A percentile compares a stretch with the other conserved stretches of the same genome.
phyloP scores from a whole-genome alignment of 139 green algal species.

The Nannochloris sp. region DNA sequence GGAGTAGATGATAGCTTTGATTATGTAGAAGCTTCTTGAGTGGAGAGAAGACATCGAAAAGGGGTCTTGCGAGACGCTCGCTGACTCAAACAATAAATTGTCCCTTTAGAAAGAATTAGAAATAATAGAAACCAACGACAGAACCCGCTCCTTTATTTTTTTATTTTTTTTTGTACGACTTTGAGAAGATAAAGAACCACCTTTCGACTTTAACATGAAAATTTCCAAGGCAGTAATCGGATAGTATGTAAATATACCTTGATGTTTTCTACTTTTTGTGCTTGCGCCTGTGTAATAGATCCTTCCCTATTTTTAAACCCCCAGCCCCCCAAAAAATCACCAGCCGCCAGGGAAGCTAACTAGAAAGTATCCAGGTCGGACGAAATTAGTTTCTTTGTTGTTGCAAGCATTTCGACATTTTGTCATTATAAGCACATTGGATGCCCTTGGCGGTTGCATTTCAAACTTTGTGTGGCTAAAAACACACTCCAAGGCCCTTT shows the following conservation, averaged over 20 bases:
- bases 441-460: no score
- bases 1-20: conserved; percentile 36
- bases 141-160: no score
- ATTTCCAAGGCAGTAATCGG: neutral
- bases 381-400: no score
- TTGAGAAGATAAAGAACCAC: neutral
- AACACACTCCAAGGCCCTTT: no score
- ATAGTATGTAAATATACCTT: neutral
- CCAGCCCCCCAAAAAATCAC: neutral
- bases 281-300: neutral
- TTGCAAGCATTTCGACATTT: no score
- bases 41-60: no score
- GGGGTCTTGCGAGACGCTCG: neutral
- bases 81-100: neutral
- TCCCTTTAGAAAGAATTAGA: neutral
- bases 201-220: neutral
- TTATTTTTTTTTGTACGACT: neutral
- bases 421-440: no score
- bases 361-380: no score
- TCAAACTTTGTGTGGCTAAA: no score
- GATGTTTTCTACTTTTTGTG: neutral
- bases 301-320: neutral
- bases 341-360: no score
- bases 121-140: neutral
- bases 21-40: conserved; percentile 32